These are phyloP conservation scores for Vanilla planifolia DNA, from an alignment of 106 monocot species.

Conservation along the genomic window DNA sequence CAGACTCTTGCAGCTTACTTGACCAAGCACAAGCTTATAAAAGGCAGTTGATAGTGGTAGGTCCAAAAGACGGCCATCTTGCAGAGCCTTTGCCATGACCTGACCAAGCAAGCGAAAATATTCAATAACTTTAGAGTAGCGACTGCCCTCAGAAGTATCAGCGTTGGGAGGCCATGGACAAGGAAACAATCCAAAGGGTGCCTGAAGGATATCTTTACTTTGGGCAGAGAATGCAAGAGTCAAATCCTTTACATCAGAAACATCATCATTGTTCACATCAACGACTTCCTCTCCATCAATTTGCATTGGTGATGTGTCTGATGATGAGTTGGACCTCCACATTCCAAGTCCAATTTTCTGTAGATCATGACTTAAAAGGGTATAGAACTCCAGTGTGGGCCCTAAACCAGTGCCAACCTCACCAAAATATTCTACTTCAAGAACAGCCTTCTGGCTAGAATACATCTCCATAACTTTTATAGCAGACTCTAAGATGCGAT, in stretches of 20 bases:
- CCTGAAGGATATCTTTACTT: constrained; percentile 43
- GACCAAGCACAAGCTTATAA: constrained; percentile 85
- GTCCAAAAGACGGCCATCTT: constrained; percentile 91
- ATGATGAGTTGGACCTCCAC: constrained; percentile 61
- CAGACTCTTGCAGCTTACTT: constrained; percentile 42
- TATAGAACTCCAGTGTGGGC: constrained; percentile 97
- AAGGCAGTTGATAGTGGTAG: constrained; percentile 76
- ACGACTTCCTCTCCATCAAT: constrained; percentile 26
- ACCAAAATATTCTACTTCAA: constrained; percentile 99
- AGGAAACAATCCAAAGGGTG: constrained; percentile 90
- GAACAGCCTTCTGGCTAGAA: constrained; percentile 89
- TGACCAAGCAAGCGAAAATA: constrained; percentile 82
- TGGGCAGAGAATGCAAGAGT: constrained; percentile 16
- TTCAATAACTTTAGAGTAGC: constrained; percentile 69
- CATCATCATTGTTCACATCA: constrained; percentile 15
- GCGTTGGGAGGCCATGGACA: constrained; percentile 74
- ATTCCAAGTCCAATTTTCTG: constrained; percentile 72
- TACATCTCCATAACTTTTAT: constrained; percentile 99
- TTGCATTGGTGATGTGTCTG: constrained; percentile 44
- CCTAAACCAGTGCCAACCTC: constrained; percentile 97
- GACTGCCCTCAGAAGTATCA: constrained; percentile 61
- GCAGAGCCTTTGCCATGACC: constrained; percentile 90
- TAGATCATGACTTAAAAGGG: constrained; percentile 91
- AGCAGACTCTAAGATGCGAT: constrained; percentile 92
- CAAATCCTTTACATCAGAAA: constrained; percentile 28